Base-by-base conservation (phyloP, 2,329 filamentous ascomycete species). In the Sclerotinia subarctica region DNA sequence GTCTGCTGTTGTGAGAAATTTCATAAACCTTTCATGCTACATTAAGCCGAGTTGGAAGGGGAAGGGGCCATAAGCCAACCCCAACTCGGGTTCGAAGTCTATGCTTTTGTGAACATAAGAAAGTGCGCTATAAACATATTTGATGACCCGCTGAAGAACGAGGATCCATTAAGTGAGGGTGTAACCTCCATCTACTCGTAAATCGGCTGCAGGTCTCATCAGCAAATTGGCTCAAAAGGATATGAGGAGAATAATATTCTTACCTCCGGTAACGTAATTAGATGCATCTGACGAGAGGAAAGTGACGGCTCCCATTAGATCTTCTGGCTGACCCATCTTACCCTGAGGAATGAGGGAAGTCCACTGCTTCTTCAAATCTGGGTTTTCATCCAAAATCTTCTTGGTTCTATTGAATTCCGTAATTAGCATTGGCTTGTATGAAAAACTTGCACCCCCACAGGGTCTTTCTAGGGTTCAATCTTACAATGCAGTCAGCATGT, bases 401-500 rank as follows among this genome's bases (percentile, higher is more conserved):
- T 93, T 88, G 53, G 93, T 97, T 65, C 92, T 96, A 76, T 69
- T 52, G 10, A 60, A 21, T 58, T 51, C 6, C 51, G n/a, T 58
- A 29, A 64, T 69, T 57, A 70, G 38, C 63, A 58, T 19, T 52
- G 26, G 51, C 29, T 42, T 57, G n/a, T 32, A 32, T 65, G 51
- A 19, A 56, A 44, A 47, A 38, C 19, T 53, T 11, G 21, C 15
- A 51, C 64, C 64, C 66, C 46, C 53, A 51, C 68, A 59, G 42
- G 38, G 42, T 66, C 49, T 44, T 57, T 60, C 46, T 54, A 21
- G 52, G 57, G 35, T 8, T 42, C 32, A 46, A 47, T 81, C 90
- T 86, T 84, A 94, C 91, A 97, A 81, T 69, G 93, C 91, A 21
- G 94, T 97, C 73, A 97, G 82, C 94, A 98, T 98, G 81, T 98